Conservation (phyloP, 495 filamentous ascomycete species). For the Cryomyces minteri region DNA sequence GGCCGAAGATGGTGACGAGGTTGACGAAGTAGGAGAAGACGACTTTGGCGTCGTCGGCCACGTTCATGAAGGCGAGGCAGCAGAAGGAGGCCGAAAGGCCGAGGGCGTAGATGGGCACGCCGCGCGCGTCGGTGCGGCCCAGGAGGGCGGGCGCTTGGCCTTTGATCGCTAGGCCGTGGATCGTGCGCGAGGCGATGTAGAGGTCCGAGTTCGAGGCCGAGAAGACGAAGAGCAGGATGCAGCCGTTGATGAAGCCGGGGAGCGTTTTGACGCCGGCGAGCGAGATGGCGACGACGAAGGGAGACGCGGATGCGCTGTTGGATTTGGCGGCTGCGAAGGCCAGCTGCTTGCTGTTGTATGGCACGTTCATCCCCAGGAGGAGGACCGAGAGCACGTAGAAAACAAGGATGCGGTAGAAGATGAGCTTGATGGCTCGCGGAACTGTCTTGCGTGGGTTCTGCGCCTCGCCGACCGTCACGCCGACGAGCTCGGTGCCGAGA, state of each 20-base stretch:
- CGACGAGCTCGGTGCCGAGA: constrained; percentile 72
- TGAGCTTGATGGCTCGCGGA: constrained; percentile 20
- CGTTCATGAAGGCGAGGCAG: constrained; percentile 63
- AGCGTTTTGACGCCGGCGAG: constrained; percentile 33
- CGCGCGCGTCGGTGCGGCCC: constrained; percentile 47
- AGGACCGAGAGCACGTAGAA: constrained; percentile 30
- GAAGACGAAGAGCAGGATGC: constrained; percentile 64
- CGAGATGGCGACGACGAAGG: constrained; percentile 43
- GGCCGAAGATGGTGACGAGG: constrained; percentile 57
- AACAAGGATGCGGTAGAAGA: constrained; percentile 21
- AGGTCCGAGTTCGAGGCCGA: constrained; percentile 62
- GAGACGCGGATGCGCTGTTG: constrained; percentile 32
- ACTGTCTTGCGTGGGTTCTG: constrained; percentile 21
- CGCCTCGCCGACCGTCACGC: constrained; percentile 35
- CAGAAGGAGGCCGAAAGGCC: constrained; percentile 39
- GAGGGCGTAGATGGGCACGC: constrained; percentile 59
- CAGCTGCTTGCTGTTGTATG: constrained; percentile 34
- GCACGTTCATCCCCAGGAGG: constrained; percentile 35
- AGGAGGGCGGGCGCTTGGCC: constrained; percentile 60
- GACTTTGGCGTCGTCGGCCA: constrained; percentile 39
- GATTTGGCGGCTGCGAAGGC: constrained; percentile 28
- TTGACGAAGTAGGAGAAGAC: constrained; percentile 82
- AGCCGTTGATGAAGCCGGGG: constrained; percentile 39
- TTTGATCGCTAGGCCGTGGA: constrained; percentile 62
- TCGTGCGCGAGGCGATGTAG: constrained; percentile 70